A percentile compares a stretch with the other conserved stretches of the same genome.
These are phyloP conservation scores for Myochromella boudieri DNA, from an alignment of 768 basidiomycete genomes.

Conservation along the genomic window DNA sequence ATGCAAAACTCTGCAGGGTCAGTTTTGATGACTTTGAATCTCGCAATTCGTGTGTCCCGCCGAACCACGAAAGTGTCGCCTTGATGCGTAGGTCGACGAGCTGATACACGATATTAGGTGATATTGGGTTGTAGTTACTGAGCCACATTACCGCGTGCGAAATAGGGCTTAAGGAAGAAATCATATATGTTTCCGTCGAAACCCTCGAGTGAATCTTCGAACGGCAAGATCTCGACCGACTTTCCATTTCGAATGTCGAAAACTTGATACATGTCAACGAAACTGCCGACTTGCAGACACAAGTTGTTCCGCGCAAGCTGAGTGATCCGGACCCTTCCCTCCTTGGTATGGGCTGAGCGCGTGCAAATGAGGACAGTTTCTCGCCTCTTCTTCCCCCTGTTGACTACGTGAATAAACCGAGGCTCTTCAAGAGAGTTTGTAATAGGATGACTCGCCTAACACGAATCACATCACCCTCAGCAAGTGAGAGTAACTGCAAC, in stretches of 20 bases:
- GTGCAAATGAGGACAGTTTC: constrained; percentile 98
- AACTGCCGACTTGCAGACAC: constrained; percentile 94
- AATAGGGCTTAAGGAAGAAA: constrained; percentile 98
- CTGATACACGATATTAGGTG: constrained; percentile 30
- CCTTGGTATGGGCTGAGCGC: constrained; percentile 94
- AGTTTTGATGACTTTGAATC: constrained; percentile 99
- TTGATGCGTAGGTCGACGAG: constrained; percentile 92
- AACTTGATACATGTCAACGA: constrained; percentile 94
- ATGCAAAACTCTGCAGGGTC: constrained; percentile 99
- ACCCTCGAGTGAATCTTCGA: constrained; percentile 98
- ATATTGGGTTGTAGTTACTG: neutral
- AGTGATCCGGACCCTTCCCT: constrained; percentile 97
- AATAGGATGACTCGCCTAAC: constrained; percentile 65
- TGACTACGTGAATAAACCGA: constrained; percentile 2
- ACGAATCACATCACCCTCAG: constrained; percentile 96
- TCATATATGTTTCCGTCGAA: constrained; percentile 98
- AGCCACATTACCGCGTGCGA: constrained; percentile 74
- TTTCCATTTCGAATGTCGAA: constrained; percentile 99
- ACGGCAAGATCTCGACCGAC: constrained; percentile 93
- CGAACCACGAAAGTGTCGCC: constrained; percentile 99
- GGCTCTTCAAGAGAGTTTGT: neutral
- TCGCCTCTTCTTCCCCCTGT: constrained; percentile 93
- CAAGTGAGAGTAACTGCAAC: constrained; percentile 91
- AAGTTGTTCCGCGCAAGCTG: constrained; percentile 99
- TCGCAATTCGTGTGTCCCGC: constrained; percentile 96